Percentiles rank a stretch among this genome's conserved stretches.
These are phyloP conservation scores for Ceratocystis albifundus DNA, from an alignment of 2,329 filamentous ascomycete genomes.

Conservation along the genomic window DNA sequence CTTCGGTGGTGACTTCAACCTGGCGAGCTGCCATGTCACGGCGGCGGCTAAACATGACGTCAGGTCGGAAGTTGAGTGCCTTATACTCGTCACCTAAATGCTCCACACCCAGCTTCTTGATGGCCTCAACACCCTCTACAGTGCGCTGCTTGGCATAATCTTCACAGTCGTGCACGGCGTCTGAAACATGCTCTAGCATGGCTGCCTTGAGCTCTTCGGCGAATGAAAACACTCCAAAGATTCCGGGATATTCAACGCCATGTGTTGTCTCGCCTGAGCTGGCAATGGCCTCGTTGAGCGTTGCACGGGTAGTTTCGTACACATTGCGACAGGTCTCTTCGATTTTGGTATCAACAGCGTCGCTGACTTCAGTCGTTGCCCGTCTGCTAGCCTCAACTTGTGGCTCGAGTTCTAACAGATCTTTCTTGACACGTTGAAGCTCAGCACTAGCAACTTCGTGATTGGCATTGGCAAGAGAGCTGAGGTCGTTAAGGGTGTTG, in stretches of 20 bases:
- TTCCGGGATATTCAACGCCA: slow-evolving; percentile 73
- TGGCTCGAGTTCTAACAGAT: slow-evolving; percentile 73
- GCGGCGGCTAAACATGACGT: slow-evolving; percentile 86
- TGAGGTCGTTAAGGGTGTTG: slow-evolving; percentile 81
- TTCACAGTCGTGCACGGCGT: slow-evolving; percentile 68
- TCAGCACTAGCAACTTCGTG: slow-evolving; percentile 76
- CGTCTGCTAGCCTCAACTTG: slow-evolving; percentile 73
- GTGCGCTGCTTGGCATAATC: slow-evolving; percentile 71
- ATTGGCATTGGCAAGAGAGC: slow-evolving; percentile 75
- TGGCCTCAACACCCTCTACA: slow-evolving; percentile 67
- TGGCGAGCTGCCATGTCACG: slow-evolving; percentile 71
- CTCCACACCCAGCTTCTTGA: slow-evolving; percentile 76
- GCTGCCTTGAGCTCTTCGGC: slow-evolving; percentile 86
- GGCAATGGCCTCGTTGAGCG: slow-evolving; percentile 62
- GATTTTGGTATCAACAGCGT: slow-evolving; percentile 69
- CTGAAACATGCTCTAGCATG: slow-evolving; percentile 79
- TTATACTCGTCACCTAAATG: slow-evolving; percentile 82
- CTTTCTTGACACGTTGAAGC: slow-evolving; percentile 66
- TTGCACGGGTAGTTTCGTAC: slow-evolving; percentile 69
- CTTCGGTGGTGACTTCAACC: slow-evolving; percentile 74
- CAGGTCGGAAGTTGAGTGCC: slow-evolving; percentile 75
- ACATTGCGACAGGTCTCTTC: slow-evolving; percentile 77
- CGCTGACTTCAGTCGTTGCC: slow-evolving; percentile 65
- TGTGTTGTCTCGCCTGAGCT: slow-evolving; percentile 66
- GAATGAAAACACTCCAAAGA: slow-evolving; percentile 78